phyloP scores from a whole-genome alignment of 331 rosid genomes.

The Saraca asoca region DNA sequence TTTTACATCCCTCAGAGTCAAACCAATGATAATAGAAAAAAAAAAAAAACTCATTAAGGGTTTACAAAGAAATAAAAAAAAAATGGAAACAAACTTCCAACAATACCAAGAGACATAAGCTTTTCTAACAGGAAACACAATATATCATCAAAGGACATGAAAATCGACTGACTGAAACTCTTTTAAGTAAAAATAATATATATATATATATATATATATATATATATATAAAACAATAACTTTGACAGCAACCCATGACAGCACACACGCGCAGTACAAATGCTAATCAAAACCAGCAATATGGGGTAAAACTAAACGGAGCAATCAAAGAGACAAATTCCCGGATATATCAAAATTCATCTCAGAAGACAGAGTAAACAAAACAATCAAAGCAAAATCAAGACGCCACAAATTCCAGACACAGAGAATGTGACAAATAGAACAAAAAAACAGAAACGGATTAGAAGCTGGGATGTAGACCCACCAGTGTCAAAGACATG shows the following conservation, averaged over 20 bases:
- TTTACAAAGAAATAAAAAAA: too few species aligned
- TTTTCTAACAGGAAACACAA: conserved; percentile 9
- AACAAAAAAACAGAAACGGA: not conserved
- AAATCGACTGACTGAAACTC: not conserved
- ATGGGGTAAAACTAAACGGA: conserved; percentile 8
- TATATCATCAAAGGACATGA: conserved; percentile 9
- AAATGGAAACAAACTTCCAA: not conserved
- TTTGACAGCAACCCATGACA: not conserved
- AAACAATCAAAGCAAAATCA: conserved; percentile 37
- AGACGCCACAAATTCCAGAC: conserved; percentile 16
- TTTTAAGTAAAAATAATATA: not conserved
- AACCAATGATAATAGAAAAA: not conserved
- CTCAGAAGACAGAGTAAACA: conserved; percentile 29
- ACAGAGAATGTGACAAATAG: not conserved
- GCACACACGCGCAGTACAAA: conserved; percentile 18
- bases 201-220: too few species aligned
- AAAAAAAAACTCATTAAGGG: too few species aligned
- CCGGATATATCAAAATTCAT: conserved; percentile 23
- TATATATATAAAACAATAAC: not conserved
- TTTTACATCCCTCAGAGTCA: conserved; percentile 3
- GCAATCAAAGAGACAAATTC: not conserved
- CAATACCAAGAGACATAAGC: not conserved
- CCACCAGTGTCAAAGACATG: conserved; percentile 20
- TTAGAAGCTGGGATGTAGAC: not conserved
- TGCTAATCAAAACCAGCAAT: conserved; percentile 11